These are phyloP conservation scores for Metarhizium guizhouense DNA, from an alignment of 2,329 filamentous ascomycete genomes.

Conservation along the genomic window DNA sequence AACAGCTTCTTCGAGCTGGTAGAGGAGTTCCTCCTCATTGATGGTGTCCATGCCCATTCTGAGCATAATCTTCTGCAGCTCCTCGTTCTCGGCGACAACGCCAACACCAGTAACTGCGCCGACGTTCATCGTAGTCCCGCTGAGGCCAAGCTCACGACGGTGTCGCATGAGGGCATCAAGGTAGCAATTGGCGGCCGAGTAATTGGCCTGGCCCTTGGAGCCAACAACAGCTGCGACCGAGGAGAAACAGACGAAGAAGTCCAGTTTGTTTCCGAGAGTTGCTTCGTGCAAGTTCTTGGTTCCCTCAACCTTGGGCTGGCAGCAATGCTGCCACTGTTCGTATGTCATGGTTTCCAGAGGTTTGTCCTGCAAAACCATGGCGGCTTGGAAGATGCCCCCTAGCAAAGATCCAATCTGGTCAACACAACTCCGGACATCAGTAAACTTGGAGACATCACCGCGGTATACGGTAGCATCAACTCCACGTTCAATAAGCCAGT, in stretches of 20 bases:
- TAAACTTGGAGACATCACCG: slow-evolving; percentile 20
- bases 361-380: slow-evolving; percentile 24
- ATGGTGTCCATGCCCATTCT: slow-evolving; percentile 11
- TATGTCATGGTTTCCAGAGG: slow-evolving; percentile 16
- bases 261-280: slow-evolving; percentile 10
- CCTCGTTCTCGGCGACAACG: slow-evolving; percentile 8
- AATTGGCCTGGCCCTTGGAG: slow-evolving; percentile 22
- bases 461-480: slow-evolving; percentile 13
- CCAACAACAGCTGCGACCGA: slow-evolving; percentile 21
- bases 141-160: slow-evolving; percentile 18
- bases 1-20: slow-evolving; percentile 14
- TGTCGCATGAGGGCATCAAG: slow-evolving; percentile 23
- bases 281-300: slow-evolving; percentile 24
- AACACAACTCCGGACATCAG: not conserved
- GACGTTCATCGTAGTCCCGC: slow-evolving; percentile 26
- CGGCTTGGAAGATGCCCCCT: slow-evolving; percentile 28
- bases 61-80: slow-evolving; percentile 7
- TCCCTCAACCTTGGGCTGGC: slow-evolving; percentile 24
- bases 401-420: slow-evolving; percentile 12
- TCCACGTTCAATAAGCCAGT: slow-evolving; percentile 11
- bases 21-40: slow-evolving; percentile 15
- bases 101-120: slow-evolving; percentile 19
- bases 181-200: slow-evolving; percentile 26
- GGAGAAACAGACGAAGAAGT: slow-evolving; percentile 22
- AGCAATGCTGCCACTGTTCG: slow-evolving; percentile 14